phyloP scores from a whole-genome alignment of 1,284 basidiomycete genomes.

The Ceratorhiza oryzae-sativae region DNA sequence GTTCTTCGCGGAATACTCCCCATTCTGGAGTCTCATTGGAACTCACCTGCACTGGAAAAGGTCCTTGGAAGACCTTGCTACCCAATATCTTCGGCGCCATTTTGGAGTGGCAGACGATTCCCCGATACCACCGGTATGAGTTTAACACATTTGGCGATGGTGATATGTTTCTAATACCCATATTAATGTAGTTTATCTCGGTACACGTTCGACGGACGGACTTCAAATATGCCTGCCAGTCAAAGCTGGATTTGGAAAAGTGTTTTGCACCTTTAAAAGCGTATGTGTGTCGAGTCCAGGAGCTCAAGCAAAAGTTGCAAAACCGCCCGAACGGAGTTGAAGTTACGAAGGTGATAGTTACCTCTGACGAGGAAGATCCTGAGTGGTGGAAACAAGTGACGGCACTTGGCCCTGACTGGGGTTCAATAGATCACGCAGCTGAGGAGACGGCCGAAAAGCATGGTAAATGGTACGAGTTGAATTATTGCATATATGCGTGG shows the following conservation, averaged over 20 bases:
- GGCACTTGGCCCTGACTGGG: constrained; percentile 61
- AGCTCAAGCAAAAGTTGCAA: constrained; percentile 64
- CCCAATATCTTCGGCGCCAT: constrained; percentile 36
- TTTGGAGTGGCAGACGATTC: constrained; percentile 30
- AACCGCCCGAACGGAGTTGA: constrained; percentile 55
- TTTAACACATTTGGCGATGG: neutral
- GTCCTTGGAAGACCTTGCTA: constrained; percentile 29
- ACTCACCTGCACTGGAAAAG: constrained; percentile 38
- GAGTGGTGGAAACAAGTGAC: constrained; percentile 70
- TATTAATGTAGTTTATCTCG: constrained; percentile 60
- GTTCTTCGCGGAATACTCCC: constrained; percentile 33
- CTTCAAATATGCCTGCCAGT: constrained; percentile 57
- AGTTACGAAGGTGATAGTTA: constrained; percentile 68
- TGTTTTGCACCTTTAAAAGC: constrained; percentile 66
- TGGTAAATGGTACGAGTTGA: constrained; percentile 59
- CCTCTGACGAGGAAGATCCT: constrained; percentile 70
- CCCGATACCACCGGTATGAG: constrained; percentile 5
- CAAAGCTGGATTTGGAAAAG: constrained; percentile 50
- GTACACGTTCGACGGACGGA: constrained; percentile 71
- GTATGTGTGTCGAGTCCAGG: constrained; percentile 66
- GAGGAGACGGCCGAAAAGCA: constrained; percentile 59
- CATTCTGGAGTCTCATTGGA: constrained; percentile 38
- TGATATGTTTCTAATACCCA: neutral
- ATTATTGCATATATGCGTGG: too few relatives aligned
- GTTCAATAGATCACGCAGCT: constrained; percentile 61